These are phyloP conservation scores for Crataegus laevigata DNA, from an alignment of 306 rosid genomes.

Conservation along the genomic window DNA sequence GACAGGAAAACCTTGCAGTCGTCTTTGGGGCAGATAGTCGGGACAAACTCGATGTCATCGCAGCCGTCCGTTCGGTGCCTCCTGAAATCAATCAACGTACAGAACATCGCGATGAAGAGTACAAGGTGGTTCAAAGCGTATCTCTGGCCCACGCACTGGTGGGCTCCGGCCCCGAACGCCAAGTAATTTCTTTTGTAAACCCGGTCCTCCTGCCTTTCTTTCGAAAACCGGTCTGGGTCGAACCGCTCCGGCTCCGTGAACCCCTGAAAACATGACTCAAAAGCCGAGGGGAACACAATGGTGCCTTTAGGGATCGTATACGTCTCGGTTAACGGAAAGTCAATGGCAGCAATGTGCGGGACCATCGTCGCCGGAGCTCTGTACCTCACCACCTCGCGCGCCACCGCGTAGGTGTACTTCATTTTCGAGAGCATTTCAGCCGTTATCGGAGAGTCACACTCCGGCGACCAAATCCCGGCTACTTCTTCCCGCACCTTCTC, in stretches of 20 bases:
- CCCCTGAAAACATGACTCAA: constrained; percentile 80
- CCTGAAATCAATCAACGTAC: constrained; percentile 64
- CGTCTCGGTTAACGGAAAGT: constrained; percentile 46
- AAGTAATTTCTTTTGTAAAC: constrained; percentile 54
- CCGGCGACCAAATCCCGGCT: constrained; percentile 51
- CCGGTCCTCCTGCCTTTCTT: constrained; percentile 65
- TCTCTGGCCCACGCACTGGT: constrained; percentile 87
- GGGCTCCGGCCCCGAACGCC: constrained; percentile 90
- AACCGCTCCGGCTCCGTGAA: constrained; percentile 70
- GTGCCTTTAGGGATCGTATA: constrained; percentile 68
- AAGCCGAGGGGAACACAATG: constrained; percentile 73
- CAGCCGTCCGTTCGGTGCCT: constrained; percentile 76
- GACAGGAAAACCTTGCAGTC: constrained; percentile 64
- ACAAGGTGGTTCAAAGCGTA: constrained; percentile 82
- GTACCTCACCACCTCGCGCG: constrained; percentile 74
- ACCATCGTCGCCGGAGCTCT: constrained; percentile 80
- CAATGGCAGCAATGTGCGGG: constrained; percentile 65
- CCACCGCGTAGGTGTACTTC: constrained; percentile 84
- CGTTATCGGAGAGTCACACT: constrained; percentile 40
- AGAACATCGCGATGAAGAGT: constrained; percentile 74
- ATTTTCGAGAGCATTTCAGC: constrained; percentile 47
- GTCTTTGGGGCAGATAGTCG: constrained; percentile 82
- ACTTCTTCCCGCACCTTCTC: constrained; percentile 53
- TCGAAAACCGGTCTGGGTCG: constrained; percentile 81
- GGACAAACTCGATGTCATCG: constrained; percentile 66